Percentiles rank a stretch among this genome's conserved stretches.
Conservation (phyloP, 306 rosid genomes). For the Medicago ruthenica region DNA sequence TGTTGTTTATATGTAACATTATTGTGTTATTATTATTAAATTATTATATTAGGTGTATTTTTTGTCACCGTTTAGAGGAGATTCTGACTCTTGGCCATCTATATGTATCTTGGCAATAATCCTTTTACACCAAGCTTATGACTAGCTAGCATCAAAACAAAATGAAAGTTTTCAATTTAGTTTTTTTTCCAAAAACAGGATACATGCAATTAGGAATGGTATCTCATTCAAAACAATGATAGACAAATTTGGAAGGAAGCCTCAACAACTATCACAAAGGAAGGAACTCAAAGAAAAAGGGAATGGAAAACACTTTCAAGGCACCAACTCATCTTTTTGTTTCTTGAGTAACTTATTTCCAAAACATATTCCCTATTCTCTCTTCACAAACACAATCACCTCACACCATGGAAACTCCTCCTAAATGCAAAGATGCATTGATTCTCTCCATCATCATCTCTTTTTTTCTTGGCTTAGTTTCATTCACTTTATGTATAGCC, state of each 20-base stretch:
- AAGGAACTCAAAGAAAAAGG: conserved; percentile 39
- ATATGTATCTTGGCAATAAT: conserved; percentile 38
- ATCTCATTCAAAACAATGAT: conserved; percentile 67
- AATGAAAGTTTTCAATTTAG: conserved; percentile 21
- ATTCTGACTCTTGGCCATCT: conserved; percentile 34
- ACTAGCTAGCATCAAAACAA: conserved; percentile 45
- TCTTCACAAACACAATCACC: conserved; percentile 28
- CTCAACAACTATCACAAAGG: conserved; percentile 49
- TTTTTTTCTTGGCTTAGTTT: conserved; percentile 63
- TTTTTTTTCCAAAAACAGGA: conserved; percentile 37
- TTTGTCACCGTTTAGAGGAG: conserved; percentile 3
- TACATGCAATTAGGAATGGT: conserved; percentile 54
- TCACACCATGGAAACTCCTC: conserved; percentile 61
- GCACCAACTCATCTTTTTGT: conserved; percentile 39
- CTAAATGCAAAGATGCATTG: conserved; percentile 42
- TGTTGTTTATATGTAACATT: neutral
- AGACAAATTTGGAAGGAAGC: conserved; percentile 49
- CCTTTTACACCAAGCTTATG: conserved; percentile 44
- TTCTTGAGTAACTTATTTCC: conserved; percentile 61
- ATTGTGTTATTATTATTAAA: neutral
- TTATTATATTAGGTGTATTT: conserved; percentile 8
- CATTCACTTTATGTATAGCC: conserved; percentile 70
- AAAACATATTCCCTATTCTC: conserved; percentile 41
- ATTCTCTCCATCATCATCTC: conserved; percentile 47
- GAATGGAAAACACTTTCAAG: conserved; percentile 36